Evolutionary conservation across 2,329 filamentous ascomycete species (phyloP).

Genomic region (Aspergillus pseudoviridinutans): DNA sequence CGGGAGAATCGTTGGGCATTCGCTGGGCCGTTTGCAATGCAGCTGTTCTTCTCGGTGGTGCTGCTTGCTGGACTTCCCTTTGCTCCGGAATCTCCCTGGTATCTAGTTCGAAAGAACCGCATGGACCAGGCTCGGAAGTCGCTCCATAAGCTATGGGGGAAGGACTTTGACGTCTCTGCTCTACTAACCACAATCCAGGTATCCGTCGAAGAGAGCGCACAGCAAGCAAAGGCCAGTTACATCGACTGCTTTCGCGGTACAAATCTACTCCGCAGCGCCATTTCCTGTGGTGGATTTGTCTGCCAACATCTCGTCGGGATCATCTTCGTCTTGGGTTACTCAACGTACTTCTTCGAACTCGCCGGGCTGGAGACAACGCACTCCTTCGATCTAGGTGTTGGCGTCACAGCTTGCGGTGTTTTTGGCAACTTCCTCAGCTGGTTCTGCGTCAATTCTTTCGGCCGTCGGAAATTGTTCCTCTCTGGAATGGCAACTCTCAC

Average conservation of each 20-base stretch:
- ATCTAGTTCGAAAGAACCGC: not conserved
- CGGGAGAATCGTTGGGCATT: not conserved
- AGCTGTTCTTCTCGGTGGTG: no score
- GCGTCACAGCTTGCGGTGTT: constrained; percentile 7
- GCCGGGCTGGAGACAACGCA: constrained; percentile 26
- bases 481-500: no score
- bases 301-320: constrained; percentile 43
- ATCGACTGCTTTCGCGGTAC: constrained; percentile 31
- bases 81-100: no score
- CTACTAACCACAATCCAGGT: no score
- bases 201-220: no score
- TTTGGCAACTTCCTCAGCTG: no score
- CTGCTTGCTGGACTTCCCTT: no score
- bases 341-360: constrained; percentile 13
- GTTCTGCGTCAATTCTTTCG: no score
- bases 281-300: constrained; percentile 42
- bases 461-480: no score
- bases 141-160: not conserved
- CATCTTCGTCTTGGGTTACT: constrained; percentile 42
- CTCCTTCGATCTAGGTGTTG: constrained; percentile 35
- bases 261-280: constrained; percentile 39
- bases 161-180: not conserved
- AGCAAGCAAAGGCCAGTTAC: not conserved
- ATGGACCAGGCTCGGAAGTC: not conserved
- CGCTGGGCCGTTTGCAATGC: no score